phyloP scores from a whole-genome alignment of 2,329 filamentous ascomycete genomes.

The Microsporum audouinii region DNA sequence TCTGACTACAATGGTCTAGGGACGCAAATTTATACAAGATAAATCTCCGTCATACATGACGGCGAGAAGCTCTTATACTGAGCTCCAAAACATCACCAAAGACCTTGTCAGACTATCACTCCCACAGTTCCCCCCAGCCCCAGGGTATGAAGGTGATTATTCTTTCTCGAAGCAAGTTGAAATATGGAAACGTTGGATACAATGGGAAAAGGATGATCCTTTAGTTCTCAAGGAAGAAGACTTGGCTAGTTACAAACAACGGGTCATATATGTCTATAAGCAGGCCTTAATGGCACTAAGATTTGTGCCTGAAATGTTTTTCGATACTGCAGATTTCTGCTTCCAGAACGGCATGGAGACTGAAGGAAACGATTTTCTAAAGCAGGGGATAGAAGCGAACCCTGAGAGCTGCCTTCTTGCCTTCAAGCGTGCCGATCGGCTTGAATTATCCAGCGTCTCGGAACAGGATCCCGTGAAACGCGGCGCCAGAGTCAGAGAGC shows the following conservation, averaged over 20 bases:
- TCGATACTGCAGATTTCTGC: constrained; percentile 86
- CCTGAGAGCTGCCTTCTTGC: constrained; percentile 86
- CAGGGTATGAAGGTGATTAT: constrained; percentile 74
- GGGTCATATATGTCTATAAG: constrained; percentile 82
- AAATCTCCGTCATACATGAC: constrained; percentile 92
- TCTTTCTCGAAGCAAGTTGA: constrained; percentile 77
- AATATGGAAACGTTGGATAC: constrained; percentile 86
- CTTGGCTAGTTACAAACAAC: constrained; percentile 57
- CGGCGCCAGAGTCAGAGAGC: constrained; percentile 64
- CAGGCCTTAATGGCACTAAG: constrained; percentile 85
- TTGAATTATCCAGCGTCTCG: constrained; percentile 65
- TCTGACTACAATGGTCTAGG: constrained; percentile 39
- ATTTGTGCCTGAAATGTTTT: constrained; percentile 95
- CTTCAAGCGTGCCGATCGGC: constrained; percentile 76
- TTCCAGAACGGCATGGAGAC: constrained; percentile 61
- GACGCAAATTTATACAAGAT: constrained; percentile 88
- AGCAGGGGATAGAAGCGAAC: constrained; percentile 75
- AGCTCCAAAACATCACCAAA: constrained; percentile 76
- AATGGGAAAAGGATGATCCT: constrained; percentile 90
- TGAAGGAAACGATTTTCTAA: constrained; percentile 67
- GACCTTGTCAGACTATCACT: constrained; percentile 65
- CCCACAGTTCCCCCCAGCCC: constrained; percentile 68
- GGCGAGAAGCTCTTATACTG: constrained; percentile 77
- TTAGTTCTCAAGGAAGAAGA: constrained; percentile 79
- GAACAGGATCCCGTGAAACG: constrained; percentile 57